Evolutionary conservation across 2,329 filamentous ascomycete species (phyloP).

Genomic region (Scleromitrula shiraiana): DNA sequence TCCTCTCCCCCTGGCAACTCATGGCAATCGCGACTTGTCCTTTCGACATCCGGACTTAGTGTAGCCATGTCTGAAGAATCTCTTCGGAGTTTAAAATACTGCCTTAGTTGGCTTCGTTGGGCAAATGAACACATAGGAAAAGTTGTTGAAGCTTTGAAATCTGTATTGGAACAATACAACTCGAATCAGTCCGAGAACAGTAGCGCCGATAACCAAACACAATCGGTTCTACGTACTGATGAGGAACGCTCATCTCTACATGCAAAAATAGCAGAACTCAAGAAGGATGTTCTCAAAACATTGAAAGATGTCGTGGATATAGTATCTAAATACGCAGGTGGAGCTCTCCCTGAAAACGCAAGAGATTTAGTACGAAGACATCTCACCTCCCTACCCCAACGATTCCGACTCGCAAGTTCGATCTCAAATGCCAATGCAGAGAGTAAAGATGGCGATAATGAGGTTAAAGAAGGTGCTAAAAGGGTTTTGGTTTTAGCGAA

Average conservation of each 20-base stretch:
- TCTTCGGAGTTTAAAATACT: constrained; percentile 75
- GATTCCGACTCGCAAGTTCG: constrained; percentile 67
- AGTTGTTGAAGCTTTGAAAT: constrained; percentile 65
- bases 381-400: constrained; percentile 73
- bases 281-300: constrained; percentile 65
- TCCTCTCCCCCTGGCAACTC: constrained; percentile 25
- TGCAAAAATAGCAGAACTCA: constrained; percentile 52
- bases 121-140: constrained; percentile 75
- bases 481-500: constrained; percentile 78
- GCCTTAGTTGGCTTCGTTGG: constrained; percentile 69
- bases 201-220: constrained; percentile 14
- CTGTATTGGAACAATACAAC: constrained; percentile 66
- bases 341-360: constrained; percentile 83
- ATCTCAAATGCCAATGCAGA: constrained; percentile 27
- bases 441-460: constrained; percentile 33
- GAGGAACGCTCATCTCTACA: constrained; percentile 23
- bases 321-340: constrained; percentile 86
- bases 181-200: constrained; percentile 8
- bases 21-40: constrained; percentile 82
- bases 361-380: constrained; percentile 74
- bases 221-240: constrained; percentile 22
- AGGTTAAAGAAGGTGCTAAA: constrained; percentile 54
- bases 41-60: constrained; percentile 84
- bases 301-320: constrained; percentile 75
- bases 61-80: constrained; percentile 89